Evolutionary conservation across 2,329 filamentous ascomycete species (phyloP).

Genomic region (Triangularia verruculosa): DNA sequence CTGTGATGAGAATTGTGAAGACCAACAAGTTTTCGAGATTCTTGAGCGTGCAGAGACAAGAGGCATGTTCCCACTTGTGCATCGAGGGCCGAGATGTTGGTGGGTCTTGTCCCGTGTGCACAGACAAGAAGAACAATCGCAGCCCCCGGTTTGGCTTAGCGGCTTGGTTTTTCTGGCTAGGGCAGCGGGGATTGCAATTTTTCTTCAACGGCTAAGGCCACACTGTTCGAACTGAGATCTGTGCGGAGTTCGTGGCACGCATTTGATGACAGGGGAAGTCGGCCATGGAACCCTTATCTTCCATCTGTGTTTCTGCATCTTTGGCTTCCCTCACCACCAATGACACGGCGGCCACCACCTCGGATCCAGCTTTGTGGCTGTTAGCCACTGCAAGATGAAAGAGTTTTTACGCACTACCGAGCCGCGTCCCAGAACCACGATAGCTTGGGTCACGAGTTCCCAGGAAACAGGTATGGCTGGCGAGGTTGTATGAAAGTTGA

Average conservation of each 20-base stretch:
- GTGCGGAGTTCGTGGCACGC: background rate
- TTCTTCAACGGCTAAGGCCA: background rate
- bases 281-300: slow-evolving; percentile 4
- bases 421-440: background rate
- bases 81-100: background rate
- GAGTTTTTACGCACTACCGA: background rate
- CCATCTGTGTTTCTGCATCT: background rate
- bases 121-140: background rate
- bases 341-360: background rate
- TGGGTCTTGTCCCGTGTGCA: slow-evolving; percentile 6
- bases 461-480: background rate
- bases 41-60: too few species aligned
- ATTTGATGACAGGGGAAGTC: background rate
- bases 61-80: background rate
- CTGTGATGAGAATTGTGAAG: background rate
- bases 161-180: background rate
- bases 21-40: background rate
- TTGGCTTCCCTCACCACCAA: background rate
- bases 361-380: background rate
- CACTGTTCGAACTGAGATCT: background rate
- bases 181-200: background rate
- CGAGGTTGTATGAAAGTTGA: background rate
- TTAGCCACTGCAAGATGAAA: background rate
- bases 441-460: background rate
- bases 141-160: background rate